Base-by-base conservation (phyloP, 2,329 filamentous ascomycete genomes). In the Cryphonectria naterciae region DNA sequence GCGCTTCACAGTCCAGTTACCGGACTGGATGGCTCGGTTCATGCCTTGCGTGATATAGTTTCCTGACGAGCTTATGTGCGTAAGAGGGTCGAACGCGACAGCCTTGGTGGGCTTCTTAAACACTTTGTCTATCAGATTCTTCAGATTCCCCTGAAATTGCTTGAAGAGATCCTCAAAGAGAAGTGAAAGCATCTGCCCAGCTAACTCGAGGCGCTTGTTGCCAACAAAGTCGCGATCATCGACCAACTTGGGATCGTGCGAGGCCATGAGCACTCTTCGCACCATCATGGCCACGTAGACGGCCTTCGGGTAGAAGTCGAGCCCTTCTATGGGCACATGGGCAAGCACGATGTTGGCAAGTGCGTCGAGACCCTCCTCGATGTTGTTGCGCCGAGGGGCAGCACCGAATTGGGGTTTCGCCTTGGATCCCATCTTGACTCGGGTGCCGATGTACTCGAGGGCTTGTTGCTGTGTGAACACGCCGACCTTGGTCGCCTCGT, bases 141-240 rank as follows among this genome's bases (percentile, higher is more conserved):
- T 97, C 79, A 99, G 90, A 75, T 96, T 92, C 70, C 89, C 89
- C 76, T 93, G 93, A 80, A 98, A 98, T 72, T 93, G 93, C 84
- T 99, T 99, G 88, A 99, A 99, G 72, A 98, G 83, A 85, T 99
- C 97, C 81, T 99, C 97, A 75, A 99, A 99, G 0, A 99, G 86
- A 0, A 99, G 86, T 3, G 96, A 95, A 73, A 99, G 84, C 79
- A 99, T 91, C 81, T 98, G 96, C 0, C 96, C 96, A 68, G 97
- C 97, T 81, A 99, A 81, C 80, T 99, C 96, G 60, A 99, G 85
- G 72, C 96, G 90, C 83, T 99, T 99, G 83, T 99, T 99, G 75
- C 96, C 96, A 41, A 99, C 94, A 77, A 98, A 99, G 82, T 99
- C 97, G 78, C 96, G 89, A 79, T 99, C 96, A 76, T 99, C 96